Base-by-base conservation (phyloP, 345 rosid genomes). In the Linum tenue region DNA sequence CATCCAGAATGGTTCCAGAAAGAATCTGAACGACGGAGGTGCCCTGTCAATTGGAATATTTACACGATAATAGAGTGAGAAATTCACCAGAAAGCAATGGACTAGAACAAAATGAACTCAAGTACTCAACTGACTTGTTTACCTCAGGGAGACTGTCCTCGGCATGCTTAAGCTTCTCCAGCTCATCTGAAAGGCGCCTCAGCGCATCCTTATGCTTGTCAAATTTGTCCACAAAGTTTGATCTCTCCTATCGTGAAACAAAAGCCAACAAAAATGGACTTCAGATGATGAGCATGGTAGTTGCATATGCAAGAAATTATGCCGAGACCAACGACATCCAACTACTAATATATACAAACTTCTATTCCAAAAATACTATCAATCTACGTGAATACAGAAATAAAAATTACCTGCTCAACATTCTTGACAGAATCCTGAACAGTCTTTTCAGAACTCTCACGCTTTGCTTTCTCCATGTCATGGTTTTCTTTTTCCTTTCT, bases 71-170 rank as follows among this genome's bases (percentile, higher is more conserved):
- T 5, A 48, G 11, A 2, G 53, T 9, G 53, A 48, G 53, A 48
- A 2, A 48, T 10, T 48, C 31, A 22, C 31, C 3, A 6, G 15
- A 48, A 15, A 7, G 14, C 14, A 15, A 15, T 48, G 14, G 37
- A 58, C 14, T 15, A 4, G 12, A 36, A 58, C 3, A 58, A 65
- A 2, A 61, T 37, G 35, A 41, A 12, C 15, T 1, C 1, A 61
- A 39, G 51, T 9, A 12, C 17, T 37, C 39, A 40, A 64, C 39
- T 11, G n/a, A 63, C 12, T 36, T 0, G 43, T 9, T 14, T 57
- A 94, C 99, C 94, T 88, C 86, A 7, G 96, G 96, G 75, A 86
- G 89, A 78, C 65, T 81, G 76, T 75, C 76, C 67, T 83, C 91
- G 5, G 86, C 84, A 67, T 84, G 89, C 80, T 85, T 90, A 71